Evolutionary conservation across 768 basidiomycete genomes (phyloP), one percentile per base, ranked within the genome.

Genomic region (Harrya chromipes): DNA sequence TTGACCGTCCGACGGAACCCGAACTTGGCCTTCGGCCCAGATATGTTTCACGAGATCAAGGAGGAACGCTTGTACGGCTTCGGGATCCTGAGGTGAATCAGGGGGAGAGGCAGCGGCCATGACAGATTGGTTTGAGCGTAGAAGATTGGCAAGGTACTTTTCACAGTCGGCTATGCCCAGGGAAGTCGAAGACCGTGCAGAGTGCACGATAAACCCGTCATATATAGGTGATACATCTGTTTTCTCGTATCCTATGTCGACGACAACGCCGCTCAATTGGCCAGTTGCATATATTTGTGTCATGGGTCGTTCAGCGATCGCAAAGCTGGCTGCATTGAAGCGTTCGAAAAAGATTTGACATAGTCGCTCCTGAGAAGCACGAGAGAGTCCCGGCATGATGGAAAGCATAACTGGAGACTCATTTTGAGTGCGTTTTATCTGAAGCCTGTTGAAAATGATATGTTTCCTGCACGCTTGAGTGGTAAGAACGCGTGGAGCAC

Each of bases 261-360:
- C 75, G 35, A 92, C 81, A 42, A 95, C 69, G 40, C 91, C 90
- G 47, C 70, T 81, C 50, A 89, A 74, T 47, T 75, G 75, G 56
- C 84, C 85, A 14, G 80, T 80, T 19, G 91, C 82, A 67, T 90
- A 94, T 38, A 94, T 71, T 57, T 93, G 89, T 9, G 89, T 81
- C 67, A 93, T 79, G 19, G 93, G 86, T 1, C 91, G 87, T 49
- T 94, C 87, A 43, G 93, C 73, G 56, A 94, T 75, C 47, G 80
- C 79, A 55, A 94, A 81, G 14, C 84, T 89, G 9, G 94, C 85
- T 23, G 87, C 85, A 62, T 94, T 93, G 79, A 94, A 90, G 21
- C 89, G 85, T 63, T 95, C 93, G 59, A 97, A 97, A 70, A 94
- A 90, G 34, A 90, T 76, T 61, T 87, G 90, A 58, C 85, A 87